Evolutionary conservation across 2,329 filamentous ascomycete genomes (phyloP).

Genomic region (Microdochium trichocladiopsis): DNA sequence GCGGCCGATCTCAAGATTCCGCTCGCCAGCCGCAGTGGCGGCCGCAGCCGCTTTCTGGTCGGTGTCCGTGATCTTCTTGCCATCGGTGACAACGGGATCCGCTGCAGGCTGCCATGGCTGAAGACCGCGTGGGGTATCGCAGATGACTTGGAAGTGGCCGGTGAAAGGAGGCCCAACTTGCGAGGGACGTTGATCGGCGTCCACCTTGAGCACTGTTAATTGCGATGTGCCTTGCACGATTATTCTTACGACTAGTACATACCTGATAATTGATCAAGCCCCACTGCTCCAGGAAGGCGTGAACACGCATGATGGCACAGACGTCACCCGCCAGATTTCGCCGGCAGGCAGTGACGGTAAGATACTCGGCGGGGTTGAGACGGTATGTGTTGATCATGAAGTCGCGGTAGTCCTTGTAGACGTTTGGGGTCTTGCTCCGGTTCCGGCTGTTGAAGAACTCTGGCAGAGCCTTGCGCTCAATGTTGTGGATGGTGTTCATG

Average conservation of each 20-base stretch:
- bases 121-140: conserved; percentile 88
- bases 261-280: conserved; percentile 99
- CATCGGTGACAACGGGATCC: conserved; percentile 59
- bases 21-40: conserved; percentile 65
- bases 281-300: conserved; percentile 97
- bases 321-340: conserved; percentile 95
- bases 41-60: conserved; percentile 65
- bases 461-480: conserved; percentile 89
- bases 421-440: conserved; percentile 91
- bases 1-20: conserved; percentile 87
- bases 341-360: conserved; percentile 93
- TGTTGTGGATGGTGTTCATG: conserved; percentile 84
- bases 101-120: conserved; percentile 92
- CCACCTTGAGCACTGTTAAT: conserved; percentile 59
- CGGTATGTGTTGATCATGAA: conserved; percentile 99
- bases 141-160: conserved; percentile 92
- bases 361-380: conserved; percentile 88
- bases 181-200: conserved; percentile 89
- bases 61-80: conserved; percentile 57
- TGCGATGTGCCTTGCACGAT: conserved; percentile 3
- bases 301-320: conserved; percentile 97
- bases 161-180: conserved; percentile 96
- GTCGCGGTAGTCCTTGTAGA: conserved; percentile 98
- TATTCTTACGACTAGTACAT: conserved; percentile 14
- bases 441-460: conserved; percentile 99